Evolutionary conservation across 305 asterid species (phyloP).

Genomic region (Solanum hybrid): DNA sequence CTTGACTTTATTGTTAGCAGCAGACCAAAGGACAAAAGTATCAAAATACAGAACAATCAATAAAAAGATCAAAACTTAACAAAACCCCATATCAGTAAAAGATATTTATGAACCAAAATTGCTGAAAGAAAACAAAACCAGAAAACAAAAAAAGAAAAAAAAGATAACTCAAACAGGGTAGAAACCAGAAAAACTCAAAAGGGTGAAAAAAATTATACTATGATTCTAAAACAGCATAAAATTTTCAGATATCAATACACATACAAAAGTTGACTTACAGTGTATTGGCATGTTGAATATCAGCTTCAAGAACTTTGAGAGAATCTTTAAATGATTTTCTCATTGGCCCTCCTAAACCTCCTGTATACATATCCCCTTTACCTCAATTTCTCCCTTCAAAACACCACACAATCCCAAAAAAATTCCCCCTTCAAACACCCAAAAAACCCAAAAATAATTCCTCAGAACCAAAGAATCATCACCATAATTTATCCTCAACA

Average conservation of each 20-base stretch:
- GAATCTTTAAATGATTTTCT: conserved; percentile 21
- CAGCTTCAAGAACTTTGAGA: conserved; percentile 23
- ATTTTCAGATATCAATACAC: background rate
- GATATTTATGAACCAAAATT: background rate
- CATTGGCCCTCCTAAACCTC: conserved; percentile 13
- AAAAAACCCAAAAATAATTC: background rate
- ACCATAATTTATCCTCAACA: background rate
- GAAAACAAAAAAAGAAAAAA: background rate
- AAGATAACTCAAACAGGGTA: background rate
- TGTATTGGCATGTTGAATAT: conserved; percentile 26
- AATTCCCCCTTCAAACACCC: background rate
- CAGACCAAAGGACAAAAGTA: background rate
- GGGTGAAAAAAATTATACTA: background rate
- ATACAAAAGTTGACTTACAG: conserved; percentile 6
- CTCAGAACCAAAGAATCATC: background rate
- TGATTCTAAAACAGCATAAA: background rate
- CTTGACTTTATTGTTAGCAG: background rate
- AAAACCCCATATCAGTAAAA: background rate
- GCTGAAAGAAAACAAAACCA: background rate
- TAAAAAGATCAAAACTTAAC: background rate
- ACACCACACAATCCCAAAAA: background rate
- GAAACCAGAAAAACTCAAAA: background rate
- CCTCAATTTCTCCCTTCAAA: background rate
- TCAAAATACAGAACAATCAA: background rate
- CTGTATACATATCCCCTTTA: background rate